Base-by-base conservation (phyloP, 495 filamentous ascomycete species). In the Zalerion maritima region DNA sequence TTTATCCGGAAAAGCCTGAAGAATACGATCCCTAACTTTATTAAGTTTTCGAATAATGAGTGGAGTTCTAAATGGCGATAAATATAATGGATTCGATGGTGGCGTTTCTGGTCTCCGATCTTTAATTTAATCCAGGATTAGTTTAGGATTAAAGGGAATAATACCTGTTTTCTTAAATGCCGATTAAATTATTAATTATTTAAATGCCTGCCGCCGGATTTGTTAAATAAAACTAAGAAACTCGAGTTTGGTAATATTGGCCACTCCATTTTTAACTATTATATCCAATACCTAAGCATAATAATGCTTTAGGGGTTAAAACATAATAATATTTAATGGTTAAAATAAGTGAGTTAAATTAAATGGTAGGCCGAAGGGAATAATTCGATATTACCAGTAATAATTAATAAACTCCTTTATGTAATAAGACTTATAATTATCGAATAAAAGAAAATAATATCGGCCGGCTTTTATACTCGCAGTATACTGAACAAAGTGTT, bases 161-260 rank as follows among this genome's bases (percentile, higher is more conserved):
- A 31, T 31, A 5, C 28, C 28, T 1, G 18, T 31, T 14, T 31
- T 31, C 18, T n/a, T 9, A 14, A 31, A 31, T 6, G 28, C 28
- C 9, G 28, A 22, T 2, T 6, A 6, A 5, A 31, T 31, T 6
- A 21, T 31, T 2, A 1, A 1, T 1, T 12, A 6, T 14, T 31
- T 31, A 9, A 31, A 21, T 2, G 18, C n/a, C 14, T 31, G 7
- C 11, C 4, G 2, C 2, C 18, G 28, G 3, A 31, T 14, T 4
- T 19, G 20, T 22, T 31, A 3, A 14, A 31, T 31, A 10, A 31
- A 8, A 1, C 15, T 14, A 10, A 31, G 18, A 19, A 31, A 31
- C 24, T 31, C 19, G 2, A 31, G 13, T 12, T 31, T 31, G 4
- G 13, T 10, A 14, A 31, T 31, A 14, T 31, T 19, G 15, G 15